These are phyloP conservation scores for Alternaria sp. DNA, from an alignment of 2,329 filamentous ascomycete species.

Conservation along the genomic window DNA sequence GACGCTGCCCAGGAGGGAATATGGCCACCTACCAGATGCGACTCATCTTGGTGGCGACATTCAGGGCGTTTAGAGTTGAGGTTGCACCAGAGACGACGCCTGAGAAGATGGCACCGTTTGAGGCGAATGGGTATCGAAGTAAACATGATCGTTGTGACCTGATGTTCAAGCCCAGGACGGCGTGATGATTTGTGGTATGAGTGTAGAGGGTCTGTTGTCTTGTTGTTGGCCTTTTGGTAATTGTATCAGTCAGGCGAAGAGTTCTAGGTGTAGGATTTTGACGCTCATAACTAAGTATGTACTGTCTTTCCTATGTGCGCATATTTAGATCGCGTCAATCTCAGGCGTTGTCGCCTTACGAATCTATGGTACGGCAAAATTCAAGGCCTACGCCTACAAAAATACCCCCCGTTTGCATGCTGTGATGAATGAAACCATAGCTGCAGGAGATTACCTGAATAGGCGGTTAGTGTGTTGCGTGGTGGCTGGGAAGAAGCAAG, in stretches of 20 bases:
- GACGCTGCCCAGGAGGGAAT: slow-evolving; percentile 33
- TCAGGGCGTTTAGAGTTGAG: slow-evolving; percentile 26
- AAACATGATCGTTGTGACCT: slow-evolving; percentile 31
- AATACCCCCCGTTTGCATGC: background rate
- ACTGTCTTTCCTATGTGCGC: too few species aligned
- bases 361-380: background rate
- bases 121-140: slow-evolving; percentile 32
- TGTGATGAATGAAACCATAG: background rate
- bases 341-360: background rate
- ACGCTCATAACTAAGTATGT: background rate
- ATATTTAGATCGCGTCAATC: background rate
- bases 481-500: background rate
- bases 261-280: background rate
- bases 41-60: slow-evolving; percentile 27
- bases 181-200: background rate
- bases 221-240: background rate
- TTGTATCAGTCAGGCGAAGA: background rate
- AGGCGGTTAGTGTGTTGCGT: background rate
- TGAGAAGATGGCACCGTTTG: slow-evolving; percentile 32
- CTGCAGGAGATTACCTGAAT: background rate
- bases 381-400: background rate
- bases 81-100: slow-evolving; percentile 32
- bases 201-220: background rate
- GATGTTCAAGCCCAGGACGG: slow-evolving; percentile 22
- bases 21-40: slow-evolving; percentile 36